Conservation (phyloP, 1,284 basidiomycete genomes). For the Cryptococcus floricola region DNA sequence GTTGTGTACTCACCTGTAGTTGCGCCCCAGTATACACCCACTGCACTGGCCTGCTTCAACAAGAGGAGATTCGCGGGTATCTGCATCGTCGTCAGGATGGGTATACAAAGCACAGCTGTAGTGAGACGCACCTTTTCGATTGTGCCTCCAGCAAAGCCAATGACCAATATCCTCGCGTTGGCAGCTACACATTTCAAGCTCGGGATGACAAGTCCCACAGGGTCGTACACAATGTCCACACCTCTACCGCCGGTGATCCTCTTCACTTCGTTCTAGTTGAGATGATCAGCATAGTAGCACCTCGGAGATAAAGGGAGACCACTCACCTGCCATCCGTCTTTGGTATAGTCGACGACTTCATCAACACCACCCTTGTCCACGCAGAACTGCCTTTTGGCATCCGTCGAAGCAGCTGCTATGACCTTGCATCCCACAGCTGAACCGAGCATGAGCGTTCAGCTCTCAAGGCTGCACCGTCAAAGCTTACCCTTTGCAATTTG, state of each 20-base stretch:
- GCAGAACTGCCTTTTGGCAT: conserved; percentile 50
- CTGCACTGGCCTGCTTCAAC: conserved; percentile 76
- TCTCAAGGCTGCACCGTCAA: neutral
- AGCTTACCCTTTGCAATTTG: conserved; percentile 71
- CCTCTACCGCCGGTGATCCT: conserved; percentile 73
- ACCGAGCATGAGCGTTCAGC: neutral
- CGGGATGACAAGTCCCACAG: conserved; percentile 55
- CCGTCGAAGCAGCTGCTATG: conserved; percentile 50
- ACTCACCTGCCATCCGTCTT: conserved; percentile 48
- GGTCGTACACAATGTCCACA: conserved; percentile 83
- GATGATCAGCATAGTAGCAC: conserved; percentile 3
- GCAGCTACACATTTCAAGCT: conserved; percentile 84
- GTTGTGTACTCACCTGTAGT: conserved; percentile 57
- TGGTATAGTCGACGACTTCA: conserved; percentile 48
- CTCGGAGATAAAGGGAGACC: neutral
- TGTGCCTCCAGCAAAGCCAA: conserved; percentile 81
- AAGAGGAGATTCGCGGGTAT: conserved; percentile 82
- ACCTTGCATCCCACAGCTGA: conserved; percentile 48
- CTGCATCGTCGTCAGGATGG: conserved; percentile 45
- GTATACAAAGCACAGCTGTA: neutral
- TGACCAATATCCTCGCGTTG: conserved; percentile 85
- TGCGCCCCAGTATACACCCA: conserved; percentile 83
- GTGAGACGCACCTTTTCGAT: conserved; percentile 72
- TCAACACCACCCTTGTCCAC: conserved; percentile 48
- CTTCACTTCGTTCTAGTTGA: conserved; percentile 52